Base-by-base conservation (phyloP, 306 rosid species). In the Medicago arabica region DNA sequence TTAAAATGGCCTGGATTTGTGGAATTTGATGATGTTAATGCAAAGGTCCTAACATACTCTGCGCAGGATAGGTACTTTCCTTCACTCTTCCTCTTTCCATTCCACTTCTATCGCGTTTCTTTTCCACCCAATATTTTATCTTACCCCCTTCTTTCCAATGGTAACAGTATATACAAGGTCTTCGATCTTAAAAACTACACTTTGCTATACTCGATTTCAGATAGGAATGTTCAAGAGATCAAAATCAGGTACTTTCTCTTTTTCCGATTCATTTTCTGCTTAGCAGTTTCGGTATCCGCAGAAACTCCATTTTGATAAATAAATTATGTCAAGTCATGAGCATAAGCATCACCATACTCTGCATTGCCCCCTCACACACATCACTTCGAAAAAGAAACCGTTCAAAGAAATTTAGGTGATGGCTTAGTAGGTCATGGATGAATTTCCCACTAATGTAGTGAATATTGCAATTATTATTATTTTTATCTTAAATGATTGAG, bases 1-100 rank as follows among this genome's bases (percentile, higher is more conserved):
- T 75, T 93, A 70, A 93, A 93, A 77, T 93, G 98, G 97, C 97
- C 98, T 31, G 98, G 98, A 72, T 93, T 93, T 90, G 98, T 93
- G 15, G 98, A 93, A 82, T 93, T 93, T 60, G 98, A 93, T 81
- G 98, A 93, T 85, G 98, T 93, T 53, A 93, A 93, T 78, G 98
- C 95, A 76, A 93, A 93, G 86, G 96, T 93, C 71, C 86, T 93
- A 50, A 93, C 98, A 12, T 93, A 90, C 81, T 93, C 98, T 54
- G 98, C 97, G 40, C 96, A 90, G 62, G 96, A 93, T 81, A 87
- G 89, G 98, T 93, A 58, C 34, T 10, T 58, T 13, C 63, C 14
- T 9, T 6, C 39, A 44, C 9, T 54, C 69, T 34, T 21, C 68
- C 54, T 72, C 31, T 31, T 72, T 82, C n/a, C 64, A 18, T 36